Evolutionary conservation across 2,329 filamentous ascomycete species (phyloP).

Genomic region (Knoxdaviesia capensis): DNA sequence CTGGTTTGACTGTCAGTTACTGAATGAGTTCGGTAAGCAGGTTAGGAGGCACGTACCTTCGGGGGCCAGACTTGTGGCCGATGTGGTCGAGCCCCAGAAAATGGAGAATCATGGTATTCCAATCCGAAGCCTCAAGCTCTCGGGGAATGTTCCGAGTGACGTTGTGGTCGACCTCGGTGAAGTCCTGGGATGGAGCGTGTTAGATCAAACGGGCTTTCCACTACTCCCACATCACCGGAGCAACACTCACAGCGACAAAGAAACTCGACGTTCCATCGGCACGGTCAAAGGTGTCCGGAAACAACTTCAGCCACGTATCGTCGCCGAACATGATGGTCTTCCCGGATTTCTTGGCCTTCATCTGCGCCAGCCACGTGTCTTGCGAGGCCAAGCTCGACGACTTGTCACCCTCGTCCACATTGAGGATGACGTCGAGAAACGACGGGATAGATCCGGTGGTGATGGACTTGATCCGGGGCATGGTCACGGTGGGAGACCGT

Average conservation of each 20-base stretch:
- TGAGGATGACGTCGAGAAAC: constrained; percentile 90
- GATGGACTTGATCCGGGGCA: constrained; percentile 93
- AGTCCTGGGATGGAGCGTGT: constrained; percentile 44
- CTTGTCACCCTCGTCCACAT: constrained; percentile 86
- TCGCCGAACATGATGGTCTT: constrained; percentile 91
- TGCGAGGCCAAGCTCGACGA: constrained; percentile 72
- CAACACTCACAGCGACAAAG: constrained; percentile 67
- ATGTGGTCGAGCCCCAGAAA: constrained; percentile 95
- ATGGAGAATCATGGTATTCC: constrained; percentile 86
- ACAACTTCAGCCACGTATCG: constrained; percentile 95
- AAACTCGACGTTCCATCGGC: constrained; percentile 92
- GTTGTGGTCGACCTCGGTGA: constrained; percentile 93
- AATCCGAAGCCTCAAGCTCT: constrained; percentile 61
- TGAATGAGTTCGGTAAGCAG: neutral
- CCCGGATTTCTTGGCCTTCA: constrained; percentile 51
- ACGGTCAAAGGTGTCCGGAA: constrained; percentile 71
- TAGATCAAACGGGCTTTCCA: neutral
- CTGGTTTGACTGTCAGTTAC: constrained; percentile 20
- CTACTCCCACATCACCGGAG: neutral
- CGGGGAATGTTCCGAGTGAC: constrained; percentile 73
- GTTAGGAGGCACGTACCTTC: constrained; percentile 30
- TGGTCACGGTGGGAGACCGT: constrained; percentile 91
- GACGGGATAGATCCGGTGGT: constrained; percentile 97
- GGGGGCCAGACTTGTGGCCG: constrained; percentile 84
- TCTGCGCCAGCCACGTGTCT: constrained; percentile 91